Base-by-base conservation (phyloP, 805 yeast species). In the Priceomyces melissophilus region DNA sequence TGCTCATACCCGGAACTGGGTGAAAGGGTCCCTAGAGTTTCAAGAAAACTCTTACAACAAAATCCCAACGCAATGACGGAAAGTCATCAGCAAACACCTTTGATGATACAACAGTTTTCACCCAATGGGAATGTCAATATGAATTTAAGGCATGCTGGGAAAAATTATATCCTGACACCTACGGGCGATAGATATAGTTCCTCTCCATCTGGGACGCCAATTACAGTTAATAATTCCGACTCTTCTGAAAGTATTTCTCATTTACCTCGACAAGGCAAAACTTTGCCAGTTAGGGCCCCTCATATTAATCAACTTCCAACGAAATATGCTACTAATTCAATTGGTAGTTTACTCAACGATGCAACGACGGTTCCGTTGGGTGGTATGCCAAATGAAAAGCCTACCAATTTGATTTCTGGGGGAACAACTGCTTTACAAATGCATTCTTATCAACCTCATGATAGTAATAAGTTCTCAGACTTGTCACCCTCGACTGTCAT, bases 1-100 rank as follows among this genome's bases (percentile, higher is more conserved):
- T 63, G 69, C 31, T 51, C 53, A 13, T 63, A 63, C 38, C 65
- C 64, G 2, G 45, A 37, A 35, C 52, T 44, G 26, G 64, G 64
- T 4, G 65, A 61, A 38, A 41, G 49, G 29, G 64, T 61, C 2
- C 39, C 55, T 7, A 37, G 66, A 8, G 60, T 55, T 1, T 51
- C 55, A 17, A 45, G 48, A 15, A 43, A 45, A 34, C 20, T 26
- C n/a, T 23, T 45, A 23, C 34, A 40, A 28, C 10, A 28, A 26
- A 12, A 11, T 9, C 29, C 31, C 11, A 7, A 10, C 3, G 27
- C 10, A 3, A n/a, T 23, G 10, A 13, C 13, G 3, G 32, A 32
- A 10, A 20, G n/a, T 10, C 13, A 15, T 9, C 13, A 33, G 15
- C 32, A 30, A 20, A 20, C 25, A 23, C 48, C 23, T 13, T 14